A percentile compares a stretch with the other conserved stretches of the same genome.
Evolutionary conservation across 1,284 basidiomycete genomes (phyloP).

Genomic region (Sparassis latifolia): DNA sequence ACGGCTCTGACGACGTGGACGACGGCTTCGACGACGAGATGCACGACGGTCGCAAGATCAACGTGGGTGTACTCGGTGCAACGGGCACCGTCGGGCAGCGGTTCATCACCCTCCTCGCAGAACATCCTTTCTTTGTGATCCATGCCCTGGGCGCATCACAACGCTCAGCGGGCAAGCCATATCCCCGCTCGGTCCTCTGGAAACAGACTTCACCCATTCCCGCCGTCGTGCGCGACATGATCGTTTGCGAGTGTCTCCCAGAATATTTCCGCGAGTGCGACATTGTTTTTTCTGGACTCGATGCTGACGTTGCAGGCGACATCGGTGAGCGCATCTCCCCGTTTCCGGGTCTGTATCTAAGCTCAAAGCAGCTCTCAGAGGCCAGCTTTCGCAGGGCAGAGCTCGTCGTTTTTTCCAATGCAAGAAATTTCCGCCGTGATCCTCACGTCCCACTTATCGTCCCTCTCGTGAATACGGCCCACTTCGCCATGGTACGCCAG

Average conservation of each 20-base stretch:
- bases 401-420: conserved; percentile 93
- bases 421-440: conserved; percentile 95
- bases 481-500: conserved; percentile 81
- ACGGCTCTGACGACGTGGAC: background rate
- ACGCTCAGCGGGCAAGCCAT: conserved; percentile 84
- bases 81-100: conserved; percentile 96
- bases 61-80: conserved; percentile 92
- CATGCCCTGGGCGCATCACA: conserved; percentile 87
- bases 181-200: conserved; percentile 80
- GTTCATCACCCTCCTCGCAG: conserved; percentile 86
- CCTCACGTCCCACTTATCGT: conserved; percentile 96
- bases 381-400: conserved; percentile 83
- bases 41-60: conserved; percentile 38
- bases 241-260: conserved; percentile 78
- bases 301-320: conserved; percentile 91
- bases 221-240: conserved; percentile 53
- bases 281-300: conserved; percentile 92
- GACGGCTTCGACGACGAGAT: conserved; percentile 6
- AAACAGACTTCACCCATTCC: conserved; percentile 87
- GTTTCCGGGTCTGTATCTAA: background rate
- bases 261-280: conserved; percentile 78
- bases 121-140: conserved; percentile 89
- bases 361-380: conserved; percentile 45
- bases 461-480: conserved; percentile 89
- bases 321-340: conserved; percentile 60